Conservation (phyloP, 257 asterid species). For the Verbascum thapsus region DNA sequence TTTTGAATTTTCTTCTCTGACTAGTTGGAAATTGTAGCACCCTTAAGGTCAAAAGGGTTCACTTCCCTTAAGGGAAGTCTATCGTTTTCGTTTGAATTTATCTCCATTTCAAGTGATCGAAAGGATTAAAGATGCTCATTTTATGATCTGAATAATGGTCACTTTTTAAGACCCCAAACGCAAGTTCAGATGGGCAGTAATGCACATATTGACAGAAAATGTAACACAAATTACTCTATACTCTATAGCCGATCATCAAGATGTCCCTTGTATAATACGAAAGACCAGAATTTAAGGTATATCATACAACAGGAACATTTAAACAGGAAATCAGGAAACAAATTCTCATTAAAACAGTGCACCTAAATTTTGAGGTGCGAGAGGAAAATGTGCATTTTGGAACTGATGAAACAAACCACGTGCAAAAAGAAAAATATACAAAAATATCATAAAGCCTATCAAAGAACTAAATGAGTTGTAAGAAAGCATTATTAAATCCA, state of each 20-base stretch:
- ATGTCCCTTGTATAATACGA: constrained; percentile 2
- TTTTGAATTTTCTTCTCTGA: background rate
- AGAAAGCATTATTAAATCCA: background rate
- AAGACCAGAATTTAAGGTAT: constrained; percentile 1
- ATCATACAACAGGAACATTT: background rate
- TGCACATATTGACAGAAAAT: background rate
- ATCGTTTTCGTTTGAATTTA: background rate
- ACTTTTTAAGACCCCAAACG: background rate
- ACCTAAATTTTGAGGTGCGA: background rate
- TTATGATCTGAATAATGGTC: background rate
- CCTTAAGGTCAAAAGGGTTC: background rate
- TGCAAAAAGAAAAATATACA: background rate
- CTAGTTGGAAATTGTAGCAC: background rate
- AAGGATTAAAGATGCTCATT: background rate
- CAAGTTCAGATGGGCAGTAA: background rate
- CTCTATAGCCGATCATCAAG: background rate
- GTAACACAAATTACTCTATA: background rate
- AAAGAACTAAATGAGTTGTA: no score
- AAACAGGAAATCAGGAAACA: background rate
- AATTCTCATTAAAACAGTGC: background rate
- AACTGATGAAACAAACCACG: no score
- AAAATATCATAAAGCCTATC: constrained; percentile 4
- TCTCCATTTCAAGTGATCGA: background rate
- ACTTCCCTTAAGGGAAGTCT: background rate
- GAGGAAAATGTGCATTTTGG: background rate